phyloP scores from a whole-genome alignment of 2,329 filamentous ascomycete species.

The Fusarium sp. region DNA sequence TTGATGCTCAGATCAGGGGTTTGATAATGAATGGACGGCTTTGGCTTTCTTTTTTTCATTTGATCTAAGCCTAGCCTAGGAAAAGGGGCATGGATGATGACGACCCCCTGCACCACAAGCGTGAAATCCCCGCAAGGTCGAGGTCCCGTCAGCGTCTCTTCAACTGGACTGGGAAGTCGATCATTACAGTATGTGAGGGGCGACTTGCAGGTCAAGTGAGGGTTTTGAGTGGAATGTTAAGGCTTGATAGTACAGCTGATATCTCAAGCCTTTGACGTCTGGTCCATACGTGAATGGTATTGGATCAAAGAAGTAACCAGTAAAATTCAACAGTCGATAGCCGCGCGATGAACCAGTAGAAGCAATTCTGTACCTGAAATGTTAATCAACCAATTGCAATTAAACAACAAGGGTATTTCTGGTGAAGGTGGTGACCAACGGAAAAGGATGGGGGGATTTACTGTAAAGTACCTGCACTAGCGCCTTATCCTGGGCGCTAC shows the following conservation, averaged over 20 bases:
- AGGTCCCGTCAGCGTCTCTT: neutral
- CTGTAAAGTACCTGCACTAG: constrained; percentile 36
- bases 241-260: constrained; percentile 13
- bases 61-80: constrained; percentile 8
- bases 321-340: constrained; percentile 8
- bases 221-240: constrained; percentile 23
- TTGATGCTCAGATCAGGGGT: constrained; percentile 35
- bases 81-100: constrained; percentile 14
- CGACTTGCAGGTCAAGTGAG: constrained; percentile 2
- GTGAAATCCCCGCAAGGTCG: constrained; percentile 28
- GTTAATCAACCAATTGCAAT: constrained; percentile 26
- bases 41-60: constrained; percentile 6
- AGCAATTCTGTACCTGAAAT: constrained; percentile 28
- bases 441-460: constrained; percentile 12
- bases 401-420: constrained; percentile 18
- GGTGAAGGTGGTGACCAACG: constrained; percentile 37
- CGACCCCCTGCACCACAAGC: constrained; percentile 26
- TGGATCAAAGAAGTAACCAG: constrained; percentile 4
- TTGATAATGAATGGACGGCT: constrained; percentile 4
- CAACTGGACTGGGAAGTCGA: constrained; percentile 1
- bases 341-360: constrained; percentile 22
- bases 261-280: neutral
- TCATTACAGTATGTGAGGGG: constrained; percentile 8
- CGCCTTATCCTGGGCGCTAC: constrained; percentile 22
- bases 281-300: constrained; percentile 2